phyloP scores from a whole-genome alignment of 1,284 basidiomycete genomes.

The Ustanciosporium gigantosporum region DNA sequence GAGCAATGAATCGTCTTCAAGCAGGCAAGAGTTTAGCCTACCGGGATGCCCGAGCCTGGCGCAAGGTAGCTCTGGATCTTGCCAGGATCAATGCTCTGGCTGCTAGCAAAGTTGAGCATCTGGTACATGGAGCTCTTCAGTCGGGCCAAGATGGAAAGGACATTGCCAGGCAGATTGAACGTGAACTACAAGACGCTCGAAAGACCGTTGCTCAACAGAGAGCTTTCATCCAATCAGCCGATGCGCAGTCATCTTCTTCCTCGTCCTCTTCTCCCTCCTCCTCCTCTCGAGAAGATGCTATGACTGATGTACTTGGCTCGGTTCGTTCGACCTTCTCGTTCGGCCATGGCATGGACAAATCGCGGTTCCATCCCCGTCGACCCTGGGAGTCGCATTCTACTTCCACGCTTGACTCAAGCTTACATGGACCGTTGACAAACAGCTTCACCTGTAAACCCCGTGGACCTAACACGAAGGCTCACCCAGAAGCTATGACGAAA shows the following conservation, averaged over 20 bases:
- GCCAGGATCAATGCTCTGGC: slow-evolving; percentile 34
- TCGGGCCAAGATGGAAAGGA: slow-evolving; percentile 18
- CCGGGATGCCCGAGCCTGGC: slow-evolving; percentile 33
- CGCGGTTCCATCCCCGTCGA: not conserved
- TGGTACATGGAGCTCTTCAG: slow-evolving; percentile 13
- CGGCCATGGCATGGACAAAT: not conserved
- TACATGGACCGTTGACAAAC: no score
- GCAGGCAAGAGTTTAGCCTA: slow-evolving; percentile 22
- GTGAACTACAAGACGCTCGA: slow-evolving; percentile 29
- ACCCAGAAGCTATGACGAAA: not conserved
- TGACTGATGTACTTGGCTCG: not conserved
- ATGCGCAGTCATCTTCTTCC: no score
- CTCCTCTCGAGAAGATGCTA: not conserved
- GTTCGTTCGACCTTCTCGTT: not conserved
- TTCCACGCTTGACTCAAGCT: not conserved
- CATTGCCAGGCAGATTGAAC: slow-evolving; percentile 20
- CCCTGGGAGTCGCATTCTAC: not conserved
- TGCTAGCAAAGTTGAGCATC: slow-evolving; percentile 16
- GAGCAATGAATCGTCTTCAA: slow-evolving; percentile 32
- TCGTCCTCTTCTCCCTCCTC: no score
- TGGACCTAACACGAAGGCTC: not conserved
- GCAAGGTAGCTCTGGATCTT: slow-evolving; percentile 32
- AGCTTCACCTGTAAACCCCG: not conserved
- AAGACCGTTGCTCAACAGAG: slow-evolving; percentile 19
- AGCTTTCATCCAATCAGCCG: not conserved